phyloP scores from a whole-genome alignment of 352 stramenopile genomes.

The Pythium aristosporum region DNA sequence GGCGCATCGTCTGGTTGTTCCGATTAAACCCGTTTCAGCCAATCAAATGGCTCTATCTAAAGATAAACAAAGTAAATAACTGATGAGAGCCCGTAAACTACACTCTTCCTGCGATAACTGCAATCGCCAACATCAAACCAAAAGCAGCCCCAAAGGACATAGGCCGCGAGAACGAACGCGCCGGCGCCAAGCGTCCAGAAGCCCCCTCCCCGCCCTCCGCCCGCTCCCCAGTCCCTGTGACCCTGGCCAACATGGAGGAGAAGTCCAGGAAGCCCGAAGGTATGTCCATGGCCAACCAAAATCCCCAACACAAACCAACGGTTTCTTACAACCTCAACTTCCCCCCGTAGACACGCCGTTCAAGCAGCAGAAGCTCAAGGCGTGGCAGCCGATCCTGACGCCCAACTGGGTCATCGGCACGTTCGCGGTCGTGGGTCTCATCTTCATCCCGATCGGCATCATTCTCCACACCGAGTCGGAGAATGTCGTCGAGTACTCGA shows the following conservation, averaged over 20 bases:
- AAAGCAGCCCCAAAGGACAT: slow-evolving; percentile 1
- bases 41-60: slow-evolving; percentile 6
- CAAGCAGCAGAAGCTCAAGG: slow-evolving; percentile 90
- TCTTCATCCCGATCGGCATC: slow-evolving; percentile 95
- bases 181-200: neutral
- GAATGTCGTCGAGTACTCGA: slow-evolving; percentile 89
- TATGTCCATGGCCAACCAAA: slow-evolving; percentile 19
- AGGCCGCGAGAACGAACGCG: no score
- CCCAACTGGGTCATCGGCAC: slow-evolving; percentile 94
- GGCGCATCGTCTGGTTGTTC: slow-evolving; percentile 3
- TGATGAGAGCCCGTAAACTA: slow-evolving; percentile 8
- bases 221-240: neutral
- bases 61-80: slow-evolving; percentile 15
- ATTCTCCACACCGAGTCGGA: slow-evolving; percentile 85
- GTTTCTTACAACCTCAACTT: neutral
- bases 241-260: slow-evolving; percentile 59
- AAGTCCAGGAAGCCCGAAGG: slow-evolving; percentile 87
- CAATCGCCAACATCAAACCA: neutral
- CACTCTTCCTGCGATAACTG: neutral
- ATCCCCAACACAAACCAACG: neutral
- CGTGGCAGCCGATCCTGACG: slow-evolving; percentile 97
- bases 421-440: slow-evolving; percentile 92
- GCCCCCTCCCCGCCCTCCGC: neutral
- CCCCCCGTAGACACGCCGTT: slow-evolving; percentile 70
- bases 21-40: slow-evolving; percentile 4